Base-by-base conservation (phyloP, 1,139 yeast genomes). In the Yamadazyma dendronema region DNA sequence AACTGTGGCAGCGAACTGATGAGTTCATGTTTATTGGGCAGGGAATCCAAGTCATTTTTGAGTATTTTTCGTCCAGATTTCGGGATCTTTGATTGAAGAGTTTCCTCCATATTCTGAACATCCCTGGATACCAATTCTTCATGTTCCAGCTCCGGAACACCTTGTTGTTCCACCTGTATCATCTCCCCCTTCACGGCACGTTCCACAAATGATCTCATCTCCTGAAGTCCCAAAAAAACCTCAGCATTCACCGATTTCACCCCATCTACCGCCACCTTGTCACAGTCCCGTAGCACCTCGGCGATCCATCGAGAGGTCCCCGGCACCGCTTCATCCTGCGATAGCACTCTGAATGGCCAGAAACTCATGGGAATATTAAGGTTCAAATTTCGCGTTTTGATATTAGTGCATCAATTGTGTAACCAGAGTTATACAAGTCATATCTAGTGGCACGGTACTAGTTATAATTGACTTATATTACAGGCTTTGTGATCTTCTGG, bases 221-320 rank as follows among this genome's bases (percentile, higher is more conserved):
- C 22, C 22, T 19, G 22, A 7, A 19, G 9, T 7, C 22, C 22
- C 27, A 24, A 11, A 24, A 24, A 24, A 24, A 11, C 7, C 11
- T 11, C 14, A 8, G n/a, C 7, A 24, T 12, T 24, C 12, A 24
- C 27, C n/a, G 27, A 24, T 11, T 24, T 12, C 6, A 24, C 11
- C 6, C 14, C 27, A 3, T 53, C 44, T n/a, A 61, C 48, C 14
- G 62, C 67, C 17, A 50, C 52, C 23, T 54, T 49, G 41, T 62
- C 59, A 45, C 60, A 61, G 29, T 51, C 52, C 33, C 56, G 51
- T 31, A 66, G 44, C 41, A 63, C 67, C 28, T 53, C 54, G 10
- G 69, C 63, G 8, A 67, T 59, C 70, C 70, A 67, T 43, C 53
- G 56, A 7, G 72, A 64, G 3, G 70, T 56, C 2, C 72, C 73